These are phyloP conservation scores for Teunomyces stri DNA, from an alignment of 805 yeast genomes.

Conservation along the genomic window DNA sequence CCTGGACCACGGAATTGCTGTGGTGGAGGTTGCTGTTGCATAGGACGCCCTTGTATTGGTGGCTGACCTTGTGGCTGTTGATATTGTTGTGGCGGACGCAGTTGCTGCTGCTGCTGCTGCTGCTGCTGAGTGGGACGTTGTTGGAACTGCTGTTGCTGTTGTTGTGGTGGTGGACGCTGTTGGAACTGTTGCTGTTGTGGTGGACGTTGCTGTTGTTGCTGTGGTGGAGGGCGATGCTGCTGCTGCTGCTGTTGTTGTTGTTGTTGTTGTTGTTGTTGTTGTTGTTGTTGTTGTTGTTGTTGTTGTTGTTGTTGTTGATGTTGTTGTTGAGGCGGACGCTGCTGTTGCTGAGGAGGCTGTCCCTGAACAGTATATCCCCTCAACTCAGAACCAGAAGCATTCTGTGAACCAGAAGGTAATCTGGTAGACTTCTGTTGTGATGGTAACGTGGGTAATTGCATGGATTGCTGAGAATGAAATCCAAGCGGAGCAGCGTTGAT, in stretches of 20 bases:
- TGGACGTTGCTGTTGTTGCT: constrained; percentile 10
- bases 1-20: constrained; percentile 13
- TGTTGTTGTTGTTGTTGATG: background rate
- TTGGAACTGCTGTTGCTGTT: constrained; percentile 6
- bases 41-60: constrained; percentile 11
- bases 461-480: constrained; percentile 1
- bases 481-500: background rate
- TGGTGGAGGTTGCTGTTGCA: constrained; percentile 8
- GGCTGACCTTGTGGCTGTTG: constrained; percentile 3
- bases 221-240: constrained; percentile 4
- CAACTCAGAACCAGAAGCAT: background rate
- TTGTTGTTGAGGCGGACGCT: constrained; percentile 16
- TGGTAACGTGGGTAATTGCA: constrained; percentile 8
- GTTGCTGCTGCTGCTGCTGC: constrained; percentile 6
- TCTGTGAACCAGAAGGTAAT: background rate
- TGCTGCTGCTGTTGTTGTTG: constrained; percentile 2
- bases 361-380: constrained; percentile 5
- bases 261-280: constrained; percentile 1
- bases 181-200: constrained; percentile 13
- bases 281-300: constrained; percentile 2
- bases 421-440: constrained; percentile 6
- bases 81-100: constrained; percentile 11
- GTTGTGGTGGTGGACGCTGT: constrained; percentile 2
- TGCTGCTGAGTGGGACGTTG: constrained; percentile 12
- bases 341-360: constrained; percentile 24